Evolutionary conservation across 768 basidiomycete species (phyloP).

Genomic region (Podaxis sp.): DNA sequence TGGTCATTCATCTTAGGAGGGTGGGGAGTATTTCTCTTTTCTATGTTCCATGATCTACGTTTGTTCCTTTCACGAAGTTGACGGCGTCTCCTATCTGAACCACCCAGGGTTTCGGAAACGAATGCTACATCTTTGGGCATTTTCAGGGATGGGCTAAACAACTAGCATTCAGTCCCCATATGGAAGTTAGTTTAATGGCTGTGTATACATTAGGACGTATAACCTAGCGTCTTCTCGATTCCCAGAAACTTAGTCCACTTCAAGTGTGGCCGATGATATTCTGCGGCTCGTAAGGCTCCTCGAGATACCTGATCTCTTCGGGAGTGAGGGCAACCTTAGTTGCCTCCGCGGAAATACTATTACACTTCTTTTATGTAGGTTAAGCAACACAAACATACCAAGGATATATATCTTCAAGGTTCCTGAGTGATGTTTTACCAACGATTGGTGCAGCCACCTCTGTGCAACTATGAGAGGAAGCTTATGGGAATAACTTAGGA

Average conservation of each 20-base stretch:
- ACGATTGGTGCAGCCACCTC: constrained; percentile 57
- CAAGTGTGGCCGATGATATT: constrained; percentile 40
- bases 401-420: constrained; percentile 50
- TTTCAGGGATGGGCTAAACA: too few species aligned
- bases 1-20: too few species aligned
- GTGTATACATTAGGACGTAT: too few species aligned
- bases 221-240: too few species aligned
- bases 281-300: constrained; percentile 47
- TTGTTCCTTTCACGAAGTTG: too few species aligned
- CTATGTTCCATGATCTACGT: too few species aligned
- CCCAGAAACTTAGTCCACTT: background rate
- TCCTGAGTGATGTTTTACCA: constrained; percentile 47
- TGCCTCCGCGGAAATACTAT: constrained; percentile 23
- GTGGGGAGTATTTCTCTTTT: too few species aligned
- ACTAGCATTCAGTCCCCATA: too few species aligned
- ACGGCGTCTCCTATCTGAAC: too few species aligned
- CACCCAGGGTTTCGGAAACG: too few species aligned
- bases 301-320: constrained; percentile 54
- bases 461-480: constrained; percentile 1
- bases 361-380: background rate
- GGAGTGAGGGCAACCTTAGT: constrained; percentile 44
- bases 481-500: background rate
- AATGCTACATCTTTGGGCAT: too few species aligned
- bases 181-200: too few species aligned
- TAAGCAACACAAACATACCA: constrained; percentile 23